Percentiles rank a stretch among this genome's conserved stretches.
phyloP scores from a whole-genome alignment of 2,329 filamentous ascomycete species.

The Beauveria scarabaeidicola region DNA sequence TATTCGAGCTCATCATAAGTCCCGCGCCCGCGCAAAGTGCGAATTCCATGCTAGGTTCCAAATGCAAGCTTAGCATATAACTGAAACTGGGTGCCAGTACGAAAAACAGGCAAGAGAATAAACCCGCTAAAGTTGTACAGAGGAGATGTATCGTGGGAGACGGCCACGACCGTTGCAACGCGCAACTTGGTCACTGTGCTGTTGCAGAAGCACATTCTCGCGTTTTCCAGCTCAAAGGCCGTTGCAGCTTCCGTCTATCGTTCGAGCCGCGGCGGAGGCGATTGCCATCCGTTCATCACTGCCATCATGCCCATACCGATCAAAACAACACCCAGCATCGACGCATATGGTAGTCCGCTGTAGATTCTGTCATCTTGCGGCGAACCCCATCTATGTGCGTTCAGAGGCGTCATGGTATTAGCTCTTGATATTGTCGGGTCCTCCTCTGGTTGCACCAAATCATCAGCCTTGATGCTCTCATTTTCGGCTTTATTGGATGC shows the following conservation, averaged over 20 bases:
- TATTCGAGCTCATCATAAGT: slow-evolving; percentile 9
- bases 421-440: slow-evolving; percentile 37
- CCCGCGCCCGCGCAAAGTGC: slow-evolving; percentile 5
- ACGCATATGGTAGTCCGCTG: slow-evolving; percentile 63
- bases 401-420: slow-evolving; percentile 41
- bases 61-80: slow-evolving; percentile 7
- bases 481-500: background rate
- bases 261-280: slow-evolving; percentile 25
- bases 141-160: slow-evolving; percentile 9
- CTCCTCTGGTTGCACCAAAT: slow-evolving; percentile 28
- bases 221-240: background rate
- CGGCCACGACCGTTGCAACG: slow-evolving; percentile 1
- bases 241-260: slow-evolving; percentile 17
- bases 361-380: slow-evolving; percentile 35
- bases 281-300: slow-evolving; percentile 75
- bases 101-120: slow-evolving; percentile 2
- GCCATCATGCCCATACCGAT: slow-evolving; percentile 79
- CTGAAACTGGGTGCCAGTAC: slow-evolving; percentile 8
- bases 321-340: slow-evolving; percentile 73
- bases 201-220: slow-evolving; percentile 3
- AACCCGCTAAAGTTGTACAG: slow-evolving; percentile 8
- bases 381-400: slow-evolving; percentile 30
- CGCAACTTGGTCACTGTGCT: slow-evolving; percentile 5
- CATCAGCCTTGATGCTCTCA: slow-evolving; percentile 8
- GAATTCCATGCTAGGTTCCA: slow-evolving; percentile 2